Base-by-base conservation (phyloP, 495 filamentous ascomycete genomes). In the Aspergillus steynii region DNA sequence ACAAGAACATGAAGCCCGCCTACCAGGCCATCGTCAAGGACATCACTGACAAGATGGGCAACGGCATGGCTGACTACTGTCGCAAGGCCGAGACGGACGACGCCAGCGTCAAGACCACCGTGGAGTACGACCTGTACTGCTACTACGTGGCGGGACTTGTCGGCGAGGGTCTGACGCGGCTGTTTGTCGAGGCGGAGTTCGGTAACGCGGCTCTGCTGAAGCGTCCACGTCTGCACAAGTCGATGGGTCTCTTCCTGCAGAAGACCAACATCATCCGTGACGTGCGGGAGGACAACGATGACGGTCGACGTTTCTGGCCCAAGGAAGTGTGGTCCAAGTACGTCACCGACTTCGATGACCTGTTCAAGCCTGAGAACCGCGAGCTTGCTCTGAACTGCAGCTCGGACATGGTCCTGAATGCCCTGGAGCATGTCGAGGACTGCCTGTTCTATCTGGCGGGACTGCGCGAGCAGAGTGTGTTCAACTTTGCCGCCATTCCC, bases 251-350 rank as follows among this genome's bases (percentile, higher is more conserved):
- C 61, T 96, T 98, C 76, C 75, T 99, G 26, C 95, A 99, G 73
- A 96, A 99, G 84, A 96, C 90, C 31, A 99, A 98, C 80, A 97
- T 98, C 74, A 97, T 99, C 69, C 90, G 95, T 66, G 95, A 98
- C 71, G 83, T 97, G 57, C 86, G 87, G 67, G 95, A 99, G 70
- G 95, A 99, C 68, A 86, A 86, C 49, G 84, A 91, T 53, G 95
- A 99, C 71, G 84, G 85, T 64, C 85, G 95, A 45, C 85, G 90
- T 45, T 98, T 96, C 81, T 99, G 90, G 88, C 95, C 95, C 34
- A 90, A 89, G 74, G 90, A 94, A 73, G 89, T 99, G 70, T 99
- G 95, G 95, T 89, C 88, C 68, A 97, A 97, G 81, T 85, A 99
- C 66, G 92, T 96, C 63, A 81, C 86, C 58, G 85, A 90, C 20